Base-by-base conservation (phyloP, 441 rosid species). In the Isatis lusitanica region DNA sequence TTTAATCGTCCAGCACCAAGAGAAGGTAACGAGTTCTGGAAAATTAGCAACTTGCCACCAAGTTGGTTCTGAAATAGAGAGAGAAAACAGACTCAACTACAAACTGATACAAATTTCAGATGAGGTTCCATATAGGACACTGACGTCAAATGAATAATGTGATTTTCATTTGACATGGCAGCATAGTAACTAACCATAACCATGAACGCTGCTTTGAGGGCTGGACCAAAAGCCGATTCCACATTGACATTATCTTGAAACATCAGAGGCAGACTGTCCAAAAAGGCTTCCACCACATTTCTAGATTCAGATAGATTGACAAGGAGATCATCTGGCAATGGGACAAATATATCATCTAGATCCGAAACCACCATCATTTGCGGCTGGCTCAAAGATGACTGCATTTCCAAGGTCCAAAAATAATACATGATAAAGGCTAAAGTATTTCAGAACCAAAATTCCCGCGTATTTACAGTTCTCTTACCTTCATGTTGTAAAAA, bases 301-400 rank as follows among this genome's bases (percentile, higher is more conserved):
- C 90, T 90, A 31, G 99, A 96, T 81, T 96, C 99, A 64, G 99
- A 91, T 81, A 96, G 85, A 83, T 96, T 96, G 78, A 96, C 99
- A 64, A 93, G 96, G 79, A 96, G 98, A 84, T 96, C 99, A 81
- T 96, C 98, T 6, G 97, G 97, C 75, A 93, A 82, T 5, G 99
- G 99, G 63, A 91, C 74, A 80, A 96, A 96, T 66, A 96, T 77
- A 79, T 93, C 99, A 77, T 96, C 99, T 44, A 93, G 84, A 83
- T 96, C 99, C 2, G 99, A 89, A 71, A 96, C 96, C 69, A 96
- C 98, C 97, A 96, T 92, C 99, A 96, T 93, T 77, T 96, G 99
- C 79, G 98, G 97, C 78, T 96, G 99, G 39, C 87, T 87, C 83
- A 96, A 84, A 63, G 99, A 93, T 63, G 99, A 96, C 98, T 96